Evolutionary conservation across 345 rosid genomes (phyloP).

Genomic region (Moricandia arvensis): DNA sequence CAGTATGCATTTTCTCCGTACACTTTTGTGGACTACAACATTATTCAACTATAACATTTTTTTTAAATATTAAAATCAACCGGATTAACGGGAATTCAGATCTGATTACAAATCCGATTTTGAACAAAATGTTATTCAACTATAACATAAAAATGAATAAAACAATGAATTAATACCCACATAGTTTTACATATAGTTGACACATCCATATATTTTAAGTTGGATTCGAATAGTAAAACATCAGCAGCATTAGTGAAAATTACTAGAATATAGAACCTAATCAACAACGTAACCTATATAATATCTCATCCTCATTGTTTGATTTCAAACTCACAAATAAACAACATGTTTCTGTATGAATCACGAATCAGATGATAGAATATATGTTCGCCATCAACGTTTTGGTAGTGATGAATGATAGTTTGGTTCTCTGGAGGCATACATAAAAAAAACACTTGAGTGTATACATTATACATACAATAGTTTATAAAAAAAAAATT

Average conservation of each 20-base stretch:
- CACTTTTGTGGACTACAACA: conserved; percentile 9
- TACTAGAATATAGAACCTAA: background rate
- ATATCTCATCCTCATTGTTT: background rate
- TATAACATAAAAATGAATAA: background rate
- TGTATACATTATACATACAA: background rate
- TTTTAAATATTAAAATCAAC: too few relatives aligned
- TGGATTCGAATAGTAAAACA: background rate
- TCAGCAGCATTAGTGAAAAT: background rate
- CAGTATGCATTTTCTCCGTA: conserved; percentile 2
- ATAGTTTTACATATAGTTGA: background rate
- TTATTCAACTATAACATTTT: conserved; percentile 4
- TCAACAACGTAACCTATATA: background rate
- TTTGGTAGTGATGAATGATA: background rate
- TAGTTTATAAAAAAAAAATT: too few relatives aligned
- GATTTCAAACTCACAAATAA: background rate
- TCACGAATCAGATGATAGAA: background rate
- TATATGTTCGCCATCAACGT: background rate
- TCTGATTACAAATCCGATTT: too few relatives aligned
- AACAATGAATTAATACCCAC: conserved; percentile 1
- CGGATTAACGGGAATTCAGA: too few relatives aligned
- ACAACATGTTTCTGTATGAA: background rate
- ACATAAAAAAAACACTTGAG: background rate
- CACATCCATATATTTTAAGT: background rate
- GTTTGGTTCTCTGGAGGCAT: background rate
- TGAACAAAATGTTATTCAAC: too few relatives aligned